Base-by-base conservation (phyloP, 768 basidiomycete genomes). In the Lentinula detonsa region DNA sequence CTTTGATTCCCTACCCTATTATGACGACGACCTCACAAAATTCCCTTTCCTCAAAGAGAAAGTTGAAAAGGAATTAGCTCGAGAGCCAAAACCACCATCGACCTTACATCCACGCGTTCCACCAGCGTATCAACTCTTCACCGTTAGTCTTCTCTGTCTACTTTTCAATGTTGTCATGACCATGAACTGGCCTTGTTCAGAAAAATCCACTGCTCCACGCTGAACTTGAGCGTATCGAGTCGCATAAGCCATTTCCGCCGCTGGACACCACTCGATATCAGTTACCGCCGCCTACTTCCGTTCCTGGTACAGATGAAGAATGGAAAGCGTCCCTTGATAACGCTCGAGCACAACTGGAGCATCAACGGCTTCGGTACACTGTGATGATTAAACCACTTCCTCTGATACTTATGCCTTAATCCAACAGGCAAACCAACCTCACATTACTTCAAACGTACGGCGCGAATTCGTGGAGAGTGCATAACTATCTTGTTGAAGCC, bases 1-100 rank as follows among this genome's bases (percentile, higher is more conserved):
- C 40, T 84, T 93, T 66, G 94, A 97, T 73, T 90, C 93, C 28
- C 79, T 97, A 64, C 95, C 95, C 16, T 98, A 97, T 75, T 94
- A 92, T 69, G 95, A 98, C 76, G 91, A 94, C 70, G 93, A 97
- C 71, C 80, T 95, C 56, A 90, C 93, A 62, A 82, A 82, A 59
- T 84, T 81, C 62, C 91, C 92, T 1, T 67, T 80, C 42, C 76
- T 94, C 42, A 85, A 82, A 70, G 82, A 86, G 69, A 88, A 86
- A 70, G 92, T 93, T 15, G 88, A 91, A 60, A 78, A 78, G 64
- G 92, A 93, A 70, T 73, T 94, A 43, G 86, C 86, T 31, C 81
- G 82, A n/a, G 86, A 92, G 69, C 79, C 82, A 64, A 85, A 83
- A 64, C 75, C 83, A 16, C 83, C 83, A 45, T 73, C 78, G 53